Evolutionary conservation across 371 early-diverging fungal genomes (phyloP).

Genomic region (Zopfochytrium polystomum): DNA sequence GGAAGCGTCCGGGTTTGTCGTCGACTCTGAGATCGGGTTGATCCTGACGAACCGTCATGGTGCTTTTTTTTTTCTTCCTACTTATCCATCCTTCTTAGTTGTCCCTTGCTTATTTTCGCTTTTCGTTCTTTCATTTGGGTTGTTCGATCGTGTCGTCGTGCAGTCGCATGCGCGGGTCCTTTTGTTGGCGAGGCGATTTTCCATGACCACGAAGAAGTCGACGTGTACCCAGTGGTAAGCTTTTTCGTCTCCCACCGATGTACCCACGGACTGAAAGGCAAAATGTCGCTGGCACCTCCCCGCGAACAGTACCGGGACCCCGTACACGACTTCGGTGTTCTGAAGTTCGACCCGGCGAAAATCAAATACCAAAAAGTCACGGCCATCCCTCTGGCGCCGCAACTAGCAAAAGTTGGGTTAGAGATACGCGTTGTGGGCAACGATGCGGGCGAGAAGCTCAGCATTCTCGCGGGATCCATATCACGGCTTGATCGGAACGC

Average conservation of each 20-base stretch:
- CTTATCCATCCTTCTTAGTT: not conserved
- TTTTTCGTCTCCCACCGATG: not conserved
- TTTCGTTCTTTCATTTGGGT: too few relatives aligned
- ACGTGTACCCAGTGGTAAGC: slow-evolving; percentile 60
- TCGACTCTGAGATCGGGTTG: slow-evolving; percentile 81
- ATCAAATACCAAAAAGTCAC: slow-evolving; percentile 79
- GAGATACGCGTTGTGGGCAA: slow-evolving; percentile 93
- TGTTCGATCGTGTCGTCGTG: too few relatives aligned
- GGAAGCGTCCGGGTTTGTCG: slow-evolving; percentile 89
- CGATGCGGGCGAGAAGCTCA: slow-evolving; percentile 90
- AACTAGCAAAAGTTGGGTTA: slow-evolving; percentile 80
- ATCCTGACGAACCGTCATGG: too few relatives aligned
- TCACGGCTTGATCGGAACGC: slow-evolving; percentile 84
- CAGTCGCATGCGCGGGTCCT: slow-evolving; percentile 89
- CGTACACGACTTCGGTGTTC: slow-evolving; percentile 88
- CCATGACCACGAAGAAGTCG: slow-evolving; percentile 89
- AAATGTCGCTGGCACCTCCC: too few relatives aligned
- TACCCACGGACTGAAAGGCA: too few relatives aligned
- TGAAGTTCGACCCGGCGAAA: slow-evolving; percentile 76
- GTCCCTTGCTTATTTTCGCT: not conserved
- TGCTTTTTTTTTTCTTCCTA: not conserved
- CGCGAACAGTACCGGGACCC: slow-evolving; percentile 63
- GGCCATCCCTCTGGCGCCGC: slow-evolving; percentile 75
- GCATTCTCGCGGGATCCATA: slow-evolving; percentile 82
- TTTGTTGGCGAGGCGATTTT: slow-evolving; percentile 81